phyloP scores from a whole-genome alignment of 345 rosid species.

The Eucalyptus albens region DNA sequence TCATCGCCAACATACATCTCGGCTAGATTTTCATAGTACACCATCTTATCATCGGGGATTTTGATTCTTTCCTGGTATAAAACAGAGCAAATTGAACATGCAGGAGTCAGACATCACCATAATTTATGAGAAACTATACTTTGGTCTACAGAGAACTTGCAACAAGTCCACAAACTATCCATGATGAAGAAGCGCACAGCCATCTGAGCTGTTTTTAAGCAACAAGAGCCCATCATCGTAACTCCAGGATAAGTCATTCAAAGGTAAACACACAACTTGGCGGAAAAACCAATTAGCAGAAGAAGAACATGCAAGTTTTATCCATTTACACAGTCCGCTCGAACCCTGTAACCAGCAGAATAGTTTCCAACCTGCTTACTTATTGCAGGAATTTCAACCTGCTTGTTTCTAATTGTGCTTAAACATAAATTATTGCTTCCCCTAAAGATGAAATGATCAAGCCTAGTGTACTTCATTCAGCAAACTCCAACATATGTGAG shows the following conservation, averaged over 20 bases:
- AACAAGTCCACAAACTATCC: background rate
- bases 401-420: background rate
- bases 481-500: background rate
- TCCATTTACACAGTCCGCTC: background rate
- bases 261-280: background rate
- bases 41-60: constrained; percentile 82
- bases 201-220: background rate
- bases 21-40: constrained; percentile 74
- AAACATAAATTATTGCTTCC: background rate
- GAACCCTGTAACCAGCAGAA: background rate
- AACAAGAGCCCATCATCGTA: background rate
- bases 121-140: background rate
- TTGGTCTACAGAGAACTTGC: background rate
- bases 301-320: background rate
- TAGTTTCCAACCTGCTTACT: background rate
- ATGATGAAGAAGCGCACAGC: background rate
- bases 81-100: background rate
- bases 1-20: constrained; percentile 97
- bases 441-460: background rate
- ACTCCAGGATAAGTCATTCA: background rate
- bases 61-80: constrained; percentile 63
- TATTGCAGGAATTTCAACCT: background rate
- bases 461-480: background rate
- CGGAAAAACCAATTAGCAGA: background rate
- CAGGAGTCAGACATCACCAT: background rate